These are phyloP conservation scores for Penicillium daleae DNA, from an alignment of 495 filamentous ascomycete species.

Conservation along the genomic window DNA sequence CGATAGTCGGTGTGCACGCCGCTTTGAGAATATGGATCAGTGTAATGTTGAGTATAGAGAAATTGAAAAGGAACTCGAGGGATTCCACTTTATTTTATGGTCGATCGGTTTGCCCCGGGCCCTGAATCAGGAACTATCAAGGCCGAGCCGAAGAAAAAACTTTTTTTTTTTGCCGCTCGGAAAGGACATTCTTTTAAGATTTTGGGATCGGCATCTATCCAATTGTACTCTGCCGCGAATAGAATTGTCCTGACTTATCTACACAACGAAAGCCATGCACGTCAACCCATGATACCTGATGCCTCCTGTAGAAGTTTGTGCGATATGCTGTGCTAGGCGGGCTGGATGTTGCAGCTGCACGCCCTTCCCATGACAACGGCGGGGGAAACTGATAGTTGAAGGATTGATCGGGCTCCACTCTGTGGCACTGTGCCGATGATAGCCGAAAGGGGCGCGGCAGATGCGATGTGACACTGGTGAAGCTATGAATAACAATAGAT, in stretches of 20 bases:
- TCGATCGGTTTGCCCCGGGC: slow-evolving; percentile 28
- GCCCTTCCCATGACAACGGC: slow-evolving; percentile 15
- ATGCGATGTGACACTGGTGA: not conserved
- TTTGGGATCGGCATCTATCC: slow-evolving; percentile 15
- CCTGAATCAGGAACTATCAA: slow-evolving; percentile 1
- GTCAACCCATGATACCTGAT: not conserved
- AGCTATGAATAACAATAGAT: not conserved
- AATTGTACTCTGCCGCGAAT: not conserved
- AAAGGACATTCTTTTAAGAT: slow-evolving; percentile 8
- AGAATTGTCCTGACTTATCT: not conserved
- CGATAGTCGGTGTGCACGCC: not conserved
- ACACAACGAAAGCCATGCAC: slow-evolving; percentile 3
- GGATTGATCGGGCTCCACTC: slow-evolving; percentile 16
- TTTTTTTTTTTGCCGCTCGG: slow-evolving; percentile 17
- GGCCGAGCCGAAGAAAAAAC: slow-evolving; percentile 16
- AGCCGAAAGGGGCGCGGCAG: slow-evolving; percentile 9
- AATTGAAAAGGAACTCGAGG: not conserved
- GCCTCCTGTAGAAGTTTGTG: slow-evolving; percentile 1
- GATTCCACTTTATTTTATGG: slow-evolving; percentile 7
- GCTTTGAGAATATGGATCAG: not conserved
- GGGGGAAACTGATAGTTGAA: slow-evolving; percentile 10
- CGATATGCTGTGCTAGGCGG: not conserved
- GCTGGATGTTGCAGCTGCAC: slow-evolving; percentile 4
- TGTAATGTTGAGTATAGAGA: not conserved
- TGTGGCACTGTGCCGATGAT: slow-evolving; percentile 12